Evolutionary conservation across 2,329 filamentous ascomycete genomes (phyloP).

Genomic region (Fragosphaeria purpurea): DNA sequence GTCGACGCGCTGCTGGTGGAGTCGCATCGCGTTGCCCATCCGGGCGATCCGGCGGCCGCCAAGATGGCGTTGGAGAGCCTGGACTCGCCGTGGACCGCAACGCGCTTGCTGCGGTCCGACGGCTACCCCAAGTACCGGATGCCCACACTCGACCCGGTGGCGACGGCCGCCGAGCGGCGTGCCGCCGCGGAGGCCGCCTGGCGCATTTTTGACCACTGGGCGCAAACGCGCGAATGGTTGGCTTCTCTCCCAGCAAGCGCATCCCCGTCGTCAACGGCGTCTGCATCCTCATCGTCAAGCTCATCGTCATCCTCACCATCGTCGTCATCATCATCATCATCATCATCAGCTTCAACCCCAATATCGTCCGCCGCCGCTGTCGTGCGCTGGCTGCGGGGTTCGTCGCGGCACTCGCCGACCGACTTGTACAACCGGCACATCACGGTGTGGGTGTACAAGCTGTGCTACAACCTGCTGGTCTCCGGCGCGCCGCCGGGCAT

Average conservation of each 20-base stretch:
- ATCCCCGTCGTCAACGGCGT: no score
- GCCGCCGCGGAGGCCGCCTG: slow-evolving; percentile 16
- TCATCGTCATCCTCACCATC: no score
- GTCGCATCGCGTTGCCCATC: slow-evolving; percentile 16
- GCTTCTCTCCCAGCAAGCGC: background rate
- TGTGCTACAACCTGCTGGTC: slow-evolving; percentile 58
- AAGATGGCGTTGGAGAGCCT: slow-evolving; percentile 15
- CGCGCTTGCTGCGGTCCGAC: slow-evolving; percentile 23
- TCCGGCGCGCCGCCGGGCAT: slow-evolving; percentile 53
- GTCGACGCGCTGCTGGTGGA: slow-evolving; percentile 21
- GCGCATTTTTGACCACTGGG: slow-evolving; percentile 19
- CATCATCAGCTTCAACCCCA: no score
- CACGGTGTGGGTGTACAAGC: slow-evolving; percentile 22
- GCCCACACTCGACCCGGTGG: slow-evolving; percentile 13
- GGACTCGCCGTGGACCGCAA: slow-evolving; percentile 22
- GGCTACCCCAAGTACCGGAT: slow-evolving; percentile 24
- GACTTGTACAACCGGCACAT: slow-evolving; percentile 7
- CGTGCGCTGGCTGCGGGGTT: background rate
- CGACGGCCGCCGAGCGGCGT: slow-evolving; percentile 13
- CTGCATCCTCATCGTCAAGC: no score
- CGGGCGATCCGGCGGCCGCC: slow-evolving; percentile 12
- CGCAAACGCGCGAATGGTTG: background rate
- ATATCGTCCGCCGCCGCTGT: background rate
- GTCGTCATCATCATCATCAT: no score
- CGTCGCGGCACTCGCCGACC: background rate